Evolutionary conservation across 2,329 filamentous ascomycete genomes (phyloP), one percentile per base, ranked within the genome.

Genomic region (Aspergillus eucalypticola): DNA sequence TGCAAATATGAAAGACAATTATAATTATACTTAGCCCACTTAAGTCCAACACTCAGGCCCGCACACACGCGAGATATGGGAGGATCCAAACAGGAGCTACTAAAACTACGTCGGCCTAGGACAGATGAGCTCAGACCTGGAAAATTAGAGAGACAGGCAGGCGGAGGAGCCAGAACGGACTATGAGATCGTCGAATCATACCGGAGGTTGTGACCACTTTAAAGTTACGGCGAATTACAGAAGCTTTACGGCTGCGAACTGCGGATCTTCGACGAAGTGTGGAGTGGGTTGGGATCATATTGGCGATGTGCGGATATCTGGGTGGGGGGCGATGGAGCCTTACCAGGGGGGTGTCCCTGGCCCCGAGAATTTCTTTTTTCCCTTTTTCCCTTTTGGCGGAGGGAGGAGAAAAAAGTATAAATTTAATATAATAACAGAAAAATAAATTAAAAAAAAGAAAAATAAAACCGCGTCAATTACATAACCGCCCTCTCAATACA

Each of bases 221-320:
- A 66, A 66, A 68, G 66, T 70, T 70, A 70, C 68, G 66, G 68
- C 64, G 68, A 67, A 68, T 70, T 70, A 70, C 68, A 66, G 63
- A 63, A 64, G 65, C 64, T 67, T 69, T 69, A 70, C 67, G 55
- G 63, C 65, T 66, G 66, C 66, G 67, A 70, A 70, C 67, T 70
- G 68, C 65, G 68, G 68, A 70, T 70, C 68, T 66, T 69, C 66
- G 60, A 67, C 60, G 51, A 66, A 66, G 59, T 68, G 65, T 67
- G 66, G 67, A 68, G 68, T 67, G 64, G 60, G 63, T 66, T 68
- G 60, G 62, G 61, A 67, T 66, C 64, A 67, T 66, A 65, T 65
- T 65, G 61, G 64, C 60, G 62, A 66, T 66, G 60, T 61, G 64
- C 64, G 65, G 64, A 64, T 66, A 67, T 68, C 63, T 60, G 44